Percentiles rank a stretch among this genome's conserved stretches.
phyloP scores from a whole-genome alignment of 345 rosid species.

The Citrus australasica region DNA sequence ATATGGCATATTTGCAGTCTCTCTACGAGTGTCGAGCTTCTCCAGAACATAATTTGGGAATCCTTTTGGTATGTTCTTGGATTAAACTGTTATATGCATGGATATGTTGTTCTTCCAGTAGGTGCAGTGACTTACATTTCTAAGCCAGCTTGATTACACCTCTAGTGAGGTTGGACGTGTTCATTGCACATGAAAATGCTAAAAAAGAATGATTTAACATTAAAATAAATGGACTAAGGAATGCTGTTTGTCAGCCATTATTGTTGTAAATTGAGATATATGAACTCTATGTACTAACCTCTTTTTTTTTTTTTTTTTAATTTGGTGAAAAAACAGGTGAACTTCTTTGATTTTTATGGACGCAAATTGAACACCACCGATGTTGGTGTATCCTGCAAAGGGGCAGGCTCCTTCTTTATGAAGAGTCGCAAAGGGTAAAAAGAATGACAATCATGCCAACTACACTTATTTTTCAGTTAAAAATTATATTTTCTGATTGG shows the following conservation, averaged over 20 bases:
- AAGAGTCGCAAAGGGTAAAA: constrained; percentile 74
- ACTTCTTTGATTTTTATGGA: constrained; percentile 89
- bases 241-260: not conserved
- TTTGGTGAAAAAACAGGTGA: constrained; percentile 40
- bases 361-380: constrained; percentile 65
- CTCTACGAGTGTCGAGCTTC: constrained; percentile 42
- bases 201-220: not conserved
- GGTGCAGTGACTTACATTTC: not conserved
- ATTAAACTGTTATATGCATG: not conserved
- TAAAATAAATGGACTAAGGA: not conserved
- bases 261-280: not conserved
- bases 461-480: constrained; percentile 3
- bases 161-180: not conserved
- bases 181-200: not conserved
- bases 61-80: constrained; percentile 63
- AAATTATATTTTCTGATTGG: not conserved
- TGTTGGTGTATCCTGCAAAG: constrained; percentile 91
- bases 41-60: constrained; percentile 77
- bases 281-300: not conserved
- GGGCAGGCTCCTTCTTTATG: constrained; percentile 57
- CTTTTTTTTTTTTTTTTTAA: constrained; percentile 3
- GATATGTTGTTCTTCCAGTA: not conserved
- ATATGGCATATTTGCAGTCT: constrained; percentile 40
- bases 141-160: not conserved
- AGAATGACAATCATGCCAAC: constrained; percentile 2